Evolutionary conservation across 2,329 filamentous ascomycete species (phyloP).

Genomic region (Fusarium torreyae): DNA sequence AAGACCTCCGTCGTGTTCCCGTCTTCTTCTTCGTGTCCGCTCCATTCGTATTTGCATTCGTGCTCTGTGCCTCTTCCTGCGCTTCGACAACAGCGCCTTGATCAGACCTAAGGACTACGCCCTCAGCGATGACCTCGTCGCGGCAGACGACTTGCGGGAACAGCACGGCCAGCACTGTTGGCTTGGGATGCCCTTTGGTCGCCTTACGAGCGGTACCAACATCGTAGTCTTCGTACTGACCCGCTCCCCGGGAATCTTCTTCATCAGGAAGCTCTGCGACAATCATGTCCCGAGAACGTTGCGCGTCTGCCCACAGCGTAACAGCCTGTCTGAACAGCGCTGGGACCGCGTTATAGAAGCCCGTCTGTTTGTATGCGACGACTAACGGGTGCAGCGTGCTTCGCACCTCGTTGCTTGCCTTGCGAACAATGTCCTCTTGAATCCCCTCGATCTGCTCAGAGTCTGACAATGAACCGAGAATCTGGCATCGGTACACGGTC

Average conservation of each 20-base stretch:
- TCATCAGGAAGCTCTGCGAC: conserved; percentile 44
- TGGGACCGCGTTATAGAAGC: conserved; percentile 47
- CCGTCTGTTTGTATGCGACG: conserved; percentile 43
- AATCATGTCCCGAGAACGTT: conserved; percentile 49
- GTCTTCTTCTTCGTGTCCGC: conserved; percentile 37
- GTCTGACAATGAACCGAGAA: conserved; percentile 45
- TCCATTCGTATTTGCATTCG: conserved; percentile 20
- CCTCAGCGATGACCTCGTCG: conserved; percentile 46
- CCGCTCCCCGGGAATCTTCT: conserved; percentile 37
- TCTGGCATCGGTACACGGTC: conserved; percentile 50
- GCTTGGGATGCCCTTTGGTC: conserved; percentile 20
- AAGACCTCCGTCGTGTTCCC: conserved; percentile 23
- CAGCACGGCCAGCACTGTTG: conserved; percentile 30
- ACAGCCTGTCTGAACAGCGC: conserved; percentile 47
- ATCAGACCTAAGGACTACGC: conserved; percentile 45
- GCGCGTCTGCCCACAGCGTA: conserved; percentile 45
- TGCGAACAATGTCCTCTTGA: conserved; percentile 48
- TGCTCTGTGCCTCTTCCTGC: conserved; percentile 28
- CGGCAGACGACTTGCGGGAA: conserved; percentile 49
- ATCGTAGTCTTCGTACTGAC: conserved; percentile 43
- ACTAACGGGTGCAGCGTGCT: conserved; percentile 43
- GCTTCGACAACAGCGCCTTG: conserved; percentile 41
- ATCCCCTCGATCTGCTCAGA: conserved; percentile 36
- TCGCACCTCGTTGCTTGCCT: conserved; percentile 47
- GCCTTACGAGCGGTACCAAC: conserved; percentile 17